A percentile compares a stretch with the other conserved stretches of the same genome.
phyloP scores from a whole-genome alignment of 2,329 filamentous ascomycete genomes.

The Emergomyces africanus region DNA sequence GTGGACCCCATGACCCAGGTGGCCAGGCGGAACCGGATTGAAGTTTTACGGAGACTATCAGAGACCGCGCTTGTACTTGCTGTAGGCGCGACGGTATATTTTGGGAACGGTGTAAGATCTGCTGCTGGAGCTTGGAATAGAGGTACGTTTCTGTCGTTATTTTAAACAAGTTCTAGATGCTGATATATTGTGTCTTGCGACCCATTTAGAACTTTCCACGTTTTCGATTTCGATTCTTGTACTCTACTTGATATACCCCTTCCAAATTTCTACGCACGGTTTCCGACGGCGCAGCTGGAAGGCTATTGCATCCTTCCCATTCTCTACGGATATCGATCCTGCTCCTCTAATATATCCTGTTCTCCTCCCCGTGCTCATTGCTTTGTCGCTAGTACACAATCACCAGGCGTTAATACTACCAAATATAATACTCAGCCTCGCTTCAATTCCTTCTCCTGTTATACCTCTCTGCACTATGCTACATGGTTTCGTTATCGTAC shows the following conservation, averaged over 20 bases:
- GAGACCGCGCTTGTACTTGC: slow-evolving; percentile 43
- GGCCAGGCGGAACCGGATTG: slow-evolving; percentile 24
- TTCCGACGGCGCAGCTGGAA: slow-evolving; percentile 18
- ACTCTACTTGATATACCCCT: slow-evolving; percentile 40
- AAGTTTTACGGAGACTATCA: slow-evolving; percentile 36
- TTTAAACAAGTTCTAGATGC: not conserved
- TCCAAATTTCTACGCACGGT: slow-evolving; percentile 35
- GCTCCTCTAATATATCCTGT: slow-evolving; percentile 83
- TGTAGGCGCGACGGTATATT: slow-evolving; percentile 35
- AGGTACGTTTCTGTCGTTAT: slow-evolving; percentile 17
- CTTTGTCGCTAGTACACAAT: slow-evolving; percentile 56
- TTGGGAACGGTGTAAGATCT: slow-evolving; percentile 19
- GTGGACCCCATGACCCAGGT: slow-evolving; percentile 13
- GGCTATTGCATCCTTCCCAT: slow-evolving; percentile 37
- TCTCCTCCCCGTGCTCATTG: slow-evolving; percentile 60
- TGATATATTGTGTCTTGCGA: slow-evolving; percentile 7
- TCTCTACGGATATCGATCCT: slow-evolving; percentile 76
- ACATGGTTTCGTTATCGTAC: slow-evolving; percentile 51
- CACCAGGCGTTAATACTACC: slow-evolving; percentile 53
- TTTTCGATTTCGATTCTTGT: slow-evolving; percentile 20
- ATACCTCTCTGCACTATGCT: slow-evolving; percentile 51
- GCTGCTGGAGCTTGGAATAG: slow-evolving; percentile 26
- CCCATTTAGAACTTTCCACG: slow-evolving; percentile 21
- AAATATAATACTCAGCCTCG: slow-evolving; percentile 70
- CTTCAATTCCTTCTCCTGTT: slow-evolving; percentile 59